These are phyloP conservation scores for Phytophthora cactorum DNA, from an alignment of 352 stramenopile genomes.

Conservation along the genomic window DNA sequence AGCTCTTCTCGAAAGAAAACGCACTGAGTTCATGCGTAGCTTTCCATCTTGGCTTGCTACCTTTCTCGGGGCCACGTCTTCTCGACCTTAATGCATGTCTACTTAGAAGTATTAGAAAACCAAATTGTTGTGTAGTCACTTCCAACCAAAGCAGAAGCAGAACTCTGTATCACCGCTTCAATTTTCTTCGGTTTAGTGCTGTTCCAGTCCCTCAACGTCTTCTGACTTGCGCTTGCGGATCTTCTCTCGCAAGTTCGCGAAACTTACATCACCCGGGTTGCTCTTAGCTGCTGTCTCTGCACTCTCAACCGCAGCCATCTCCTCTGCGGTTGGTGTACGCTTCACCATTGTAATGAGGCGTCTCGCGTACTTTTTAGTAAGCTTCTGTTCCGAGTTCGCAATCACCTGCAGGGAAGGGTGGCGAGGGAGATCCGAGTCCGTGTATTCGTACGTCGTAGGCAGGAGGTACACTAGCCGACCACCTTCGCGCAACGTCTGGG, in stretches of 20 bases:
- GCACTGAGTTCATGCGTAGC: slow-evolving; percentile 7
- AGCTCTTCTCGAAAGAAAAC: slow-evolving; percentile 20
- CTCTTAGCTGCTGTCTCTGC: slow-evolving; percentile 21
- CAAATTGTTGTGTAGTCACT: slow-evolving; percentile 1
- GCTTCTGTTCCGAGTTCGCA: slow-evolving; percentile 84
- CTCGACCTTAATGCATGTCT: background rate
- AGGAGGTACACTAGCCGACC: slow-evolving; percentile 90
- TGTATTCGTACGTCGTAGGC: slow-evolving; percentile 86
- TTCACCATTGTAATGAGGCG: slow-evolving; percentile 91
- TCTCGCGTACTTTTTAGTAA: slow-evolving; percentile 86
- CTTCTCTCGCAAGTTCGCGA: slow-evolving; percentile 76
- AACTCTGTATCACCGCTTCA: slow-evolving; percentile 5
- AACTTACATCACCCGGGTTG: slow-evolving; percentile 53
- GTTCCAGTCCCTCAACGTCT: slow-evolving; percentile 34
- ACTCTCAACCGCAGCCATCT: slow-evolving; percentile 19
- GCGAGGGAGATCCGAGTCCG: slow-evolving; percentile 74
- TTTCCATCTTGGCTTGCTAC: slow-evolving; percentile 10
- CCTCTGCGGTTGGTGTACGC: slow-evolving; percentile 29
- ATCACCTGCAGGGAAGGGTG: slow-evolving; percentile 75
- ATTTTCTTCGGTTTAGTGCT: slow-evolving; percentile 18
- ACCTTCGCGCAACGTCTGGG: slow-evolving; percentile 71
- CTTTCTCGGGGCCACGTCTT: slow-evolving; percentile 25
- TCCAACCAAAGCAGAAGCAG: background rate
- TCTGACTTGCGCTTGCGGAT: slow-evolving; percentile 75
- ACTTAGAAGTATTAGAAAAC: background rate